Percentiles rank a stretch among this genome's conserved stretches.
These are phyloP conservation scores for Arthrobotrys megalospora DNA, from an alignment of 2,329 filamentous ascomycete genomes.

Conservation along the genomic window DNA sequence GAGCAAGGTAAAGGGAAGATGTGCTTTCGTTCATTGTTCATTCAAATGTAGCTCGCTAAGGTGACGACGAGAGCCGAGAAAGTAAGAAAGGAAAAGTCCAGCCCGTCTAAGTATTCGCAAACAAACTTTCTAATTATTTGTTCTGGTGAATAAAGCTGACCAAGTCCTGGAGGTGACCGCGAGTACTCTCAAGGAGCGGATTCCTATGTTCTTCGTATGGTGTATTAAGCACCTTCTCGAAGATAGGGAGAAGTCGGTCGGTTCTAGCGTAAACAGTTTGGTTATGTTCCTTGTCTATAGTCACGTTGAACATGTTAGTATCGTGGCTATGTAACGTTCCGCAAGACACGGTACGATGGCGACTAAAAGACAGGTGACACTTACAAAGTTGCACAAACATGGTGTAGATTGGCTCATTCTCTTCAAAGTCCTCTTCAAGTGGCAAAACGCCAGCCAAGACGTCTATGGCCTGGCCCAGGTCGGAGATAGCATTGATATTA, in stretches of 20 bases:
- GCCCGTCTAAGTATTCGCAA: constrained; percentile 24
- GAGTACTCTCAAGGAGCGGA: constrained; percentile 77
- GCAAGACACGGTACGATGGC: constrained; percentile 2
- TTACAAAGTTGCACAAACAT: constrained; percentile 90
- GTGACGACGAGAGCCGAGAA: constrained; percentile 29
- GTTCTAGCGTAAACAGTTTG: constrained; percentile 79
- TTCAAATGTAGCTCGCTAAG: constrained; percentile 54
- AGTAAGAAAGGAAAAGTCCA: constrained; percentile 18
- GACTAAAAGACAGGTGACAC: constrained; percentile 66
- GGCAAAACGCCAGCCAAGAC: constrained; percentile 84
- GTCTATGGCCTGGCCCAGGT: constrained; percentile 83
- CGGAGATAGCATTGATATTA: constrained; percentile 80
- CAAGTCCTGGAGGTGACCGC: constrained; percentile 76
- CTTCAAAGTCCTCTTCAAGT: constrained; percentile 92
- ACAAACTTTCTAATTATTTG: constrained; percentile 36
- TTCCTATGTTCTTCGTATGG: constrained; percentile 76
- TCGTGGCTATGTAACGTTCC: constrained; percentile 31
- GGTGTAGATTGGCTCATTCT: constrained; percentile 93
- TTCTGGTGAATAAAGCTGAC: constrained; percentile 71
- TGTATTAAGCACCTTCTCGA: constrained; percentile 79
- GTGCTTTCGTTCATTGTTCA: constrained; percentile 43
- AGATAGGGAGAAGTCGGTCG: constrained; percentile 77
- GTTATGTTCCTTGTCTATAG: constrained; percentile 77
- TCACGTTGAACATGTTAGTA: constrained; percentile 27
- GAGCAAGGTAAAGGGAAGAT: constrained; percentile 14